phyloP scores from a whole-genome alignment of 2,329 filamentous ascomycete species.

The Fusarium annulatum region DNA sequence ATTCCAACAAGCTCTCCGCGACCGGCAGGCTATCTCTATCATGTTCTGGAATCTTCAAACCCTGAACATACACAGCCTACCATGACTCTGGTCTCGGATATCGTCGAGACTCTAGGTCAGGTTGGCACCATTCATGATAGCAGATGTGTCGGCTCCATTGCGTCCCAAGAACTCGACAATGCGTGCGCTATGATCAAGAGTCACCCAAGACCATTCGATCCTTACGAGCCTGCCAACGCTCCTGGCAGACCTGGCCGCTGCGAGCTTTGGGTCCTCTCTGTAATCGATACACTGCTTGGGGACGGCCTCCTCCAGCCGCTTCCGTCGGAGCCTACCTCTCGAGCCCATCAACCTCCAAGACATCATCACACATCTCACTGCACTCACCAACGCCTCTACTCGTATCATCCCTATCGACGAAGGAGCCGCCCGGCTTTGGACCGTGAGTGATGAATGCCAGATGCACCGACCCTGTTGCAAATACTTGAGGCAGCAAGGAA shows the following conservation, averaged over 20 bases:
- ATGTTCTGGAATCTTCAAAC: neutral
- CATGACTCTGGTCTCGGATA: conserved; percentile 20
- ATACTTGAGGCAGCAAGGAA: neutral
- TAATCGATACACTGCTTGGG: conserved; percentile 16
- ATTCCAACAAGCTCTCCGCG: conserved; percentile 21
- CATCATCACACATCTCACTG: conserved; percentile 39
- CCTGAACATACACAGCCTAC: neutral
- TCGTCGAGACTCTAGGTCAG: neutral
- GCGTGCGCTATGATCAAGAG: conserved; percentile 26
- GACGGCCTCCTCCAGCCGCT: conserved; percentile 31
- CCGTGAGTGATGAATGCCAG: neutral
- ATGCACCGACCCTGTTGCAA: neutral
- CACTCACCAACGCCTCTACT: conserved; percentile 37
- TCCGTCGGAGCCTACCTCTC: neutral
- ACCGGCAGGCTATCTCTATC: conserved; percentile 23
- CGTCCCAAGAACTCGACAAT: conserved; percentile 26
- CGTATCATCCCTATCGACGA: conserved; percentile 37
- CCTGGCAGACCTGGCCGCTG: conserved; percentile 1
- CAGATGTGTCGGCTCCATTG: conserved; percentile 36
- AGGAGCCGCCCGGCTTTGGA: conserved; percentile 11
- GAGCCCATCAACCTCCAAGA: conserved; percentile 22
- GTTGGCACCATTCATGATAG: conserved; percentile 23
- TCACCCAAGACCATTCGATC: neutral
- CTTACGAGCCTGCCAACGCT: neutral
- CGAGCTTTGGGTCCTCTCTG: conserved; percentile 22